Conservation (phyloP, 345 rosid genomes). For the Sonneratia caseolaris region DNA sequence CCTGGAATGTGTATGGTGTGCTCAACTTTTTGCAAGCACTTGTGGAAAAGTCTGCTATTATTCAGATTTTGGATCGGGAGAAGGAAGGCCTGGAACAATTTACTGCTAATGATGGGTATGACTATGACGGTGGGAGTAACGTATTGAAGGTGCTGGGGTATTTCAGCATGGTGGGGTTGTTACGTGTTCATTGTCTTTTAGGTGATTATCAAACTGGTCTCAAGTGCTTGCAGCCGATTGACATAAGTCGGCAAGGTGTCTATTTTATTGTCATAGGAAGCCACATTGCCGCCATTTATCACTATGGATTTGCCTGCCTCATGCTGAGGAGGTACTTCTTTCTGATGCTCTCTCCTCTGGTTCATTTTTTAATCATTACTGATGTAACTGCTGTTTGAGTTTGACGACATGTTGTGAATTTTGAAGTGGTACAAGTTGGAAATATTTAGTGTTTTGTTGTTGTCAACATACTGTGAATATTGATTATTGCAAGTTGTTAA, state of each 20-base stretch:
- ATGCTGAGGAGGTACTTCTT: slow-evolving; percentile 79
- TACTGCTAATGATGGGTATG: slow-evolving; percentile 95
- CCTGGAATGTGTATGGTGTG: slow-evolving; percentile 98
- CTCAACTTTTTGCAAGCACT: slow-evolving; percentile 98
- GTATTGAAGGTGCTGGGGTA: slow-evolving; percentile 94
- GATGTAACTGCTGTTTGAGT: background rate
- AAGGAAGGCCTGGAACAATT: slow-evolving; percentile 88
- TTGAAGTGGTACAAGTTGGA: background rate
- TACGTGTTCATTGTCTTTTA: slow-evolving; percentile 89
- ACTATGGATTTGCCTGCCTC: slow-evolving; percentile 94
- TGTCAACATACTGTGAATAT: background rate
- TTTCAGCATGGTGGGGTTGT: slow-evolving; percentile 93
- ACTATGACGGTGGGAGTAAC: slow-evolving; percentile 91
- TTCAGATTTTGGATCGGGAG: slow-evolving; percentile 86
- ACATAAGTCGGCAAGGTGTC: slow-evolving; percentile 91
- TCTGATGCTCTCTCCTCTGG: background rate
- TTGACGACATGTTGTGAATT: background rate
- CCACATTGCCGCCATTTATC: slow-evolving; percentile 85
- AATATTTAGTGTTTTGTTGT: background rate
- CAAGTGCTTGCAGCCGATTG: slow-evolving; percentile 87
- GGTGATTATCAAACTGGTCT: slow-evolving; percentile 96
- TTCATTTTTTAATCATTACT: background rate
- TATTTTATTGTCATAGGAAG: slow-evolving; percentile 89
- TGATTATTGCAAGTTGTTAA: background rate
- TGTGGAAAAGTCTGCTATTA: slow-evolving; percentile 79